phyloP scores from a whole-genome alignment of 352 stramenopile genomes.

The Phytophthora cryptogea region DNA sequence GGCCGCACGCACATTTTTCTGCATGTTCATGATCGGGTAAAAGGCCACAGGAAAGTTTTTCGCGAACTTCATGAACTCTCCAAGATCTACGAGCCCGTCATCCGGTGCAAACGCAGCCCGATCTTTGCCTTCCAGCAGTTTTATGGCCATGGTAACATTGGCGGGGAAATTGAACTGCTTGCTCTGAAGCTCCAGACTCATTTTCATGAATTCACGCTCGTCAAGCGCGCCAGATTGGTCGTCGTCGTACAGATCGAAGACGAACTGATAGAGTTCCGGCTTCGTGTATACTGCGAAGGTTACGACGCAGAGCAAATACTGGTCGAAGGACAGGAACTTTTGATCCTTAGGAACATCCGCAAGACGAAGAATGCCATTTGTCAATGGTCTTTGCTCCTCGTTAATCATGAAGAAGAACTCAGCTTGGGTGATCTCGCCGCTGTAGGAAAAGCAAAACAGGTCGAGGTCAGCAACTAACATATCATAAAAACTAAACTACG shows the following conservation, averaged over 20 bases:
- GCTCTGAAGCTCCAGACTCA: slow-evolving; percentile 71
- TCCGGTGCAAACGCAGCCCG: slow-evolving; percentile 24
- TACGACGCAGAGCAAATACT: slow-evolving; percentile 62
- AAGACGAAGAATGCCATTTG: slow-evolving; percentile 56
- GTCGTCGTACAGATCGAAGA: slow-evolving; percentile 73
- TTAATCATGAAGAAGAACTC: slow-evolving; percentile 81
- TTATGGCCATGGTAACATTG: slow-evolving; percentile 63
- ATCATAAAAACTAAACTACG: not conserved
- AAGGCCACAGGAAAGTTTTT: slow-evolving; percentile 56
- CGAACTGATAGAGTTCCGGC: slow-evolving; percentile 68
- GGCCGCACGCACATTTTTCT: slow-evolving; percentile 50
- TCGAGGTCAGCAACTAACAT: not conserved
- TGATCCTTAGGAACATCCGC: slow-evolving; percentile 39
- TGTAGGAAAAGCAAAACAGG: slow-evolving; percentile 16
- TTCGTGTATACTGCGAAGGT: slow-evolving; percentile 66
- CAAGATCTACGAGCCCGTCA: slow-evolving; percentile 51
- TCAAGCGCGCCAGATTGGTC: slow-evolving; percentile 63
- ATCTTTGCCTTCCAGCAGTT: slow-evolving; percentile 50
- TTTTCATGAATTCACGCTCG: slow-evolving; percentile 60
- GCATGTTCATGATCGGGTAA: slow-evolving; percentile 63
- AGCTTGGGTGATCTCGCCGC: slow-evolving; percentile 70
- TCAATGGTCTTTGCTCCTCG: slow-evolving; percentile 58
- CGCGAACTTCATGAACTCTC: slow-evolving; percentile 59
- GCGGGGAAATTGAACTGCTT: slow-evolving; percentile 69
- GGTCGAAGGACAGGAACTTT: slow-evolving; percentile 72